Evolutionary conservation across 202 grass and related monocot genomes (phyloP).

Genomic region (Bolboschoenoplectus hybrid): DNA sequence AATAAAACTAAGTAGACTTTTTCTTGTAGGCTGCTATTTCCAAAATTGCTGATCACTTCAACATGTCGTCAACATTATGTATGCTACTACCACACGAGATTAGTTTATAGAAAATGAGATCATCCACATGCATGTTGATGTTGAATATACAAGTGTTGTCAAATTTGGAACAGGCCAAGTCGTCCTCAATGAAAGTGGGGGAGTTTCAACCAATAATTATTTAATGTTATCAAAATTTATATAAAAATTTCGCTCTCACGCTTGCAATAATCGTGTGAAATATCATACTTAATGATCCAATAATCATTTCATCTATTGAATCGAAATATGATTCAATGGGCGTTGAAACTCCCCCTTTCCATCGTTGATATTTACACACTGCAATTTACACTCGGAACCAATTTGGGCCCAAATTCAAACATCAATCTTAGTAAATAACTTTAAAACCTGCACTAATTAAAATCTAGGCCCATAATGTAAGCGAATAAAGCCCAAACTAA

Average conservation of each 20-base stretch:
- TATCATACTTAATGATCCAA: too few species aligned
- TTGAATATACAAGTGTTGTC: too few species aligned
- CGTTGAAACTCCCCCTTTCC: too few species aligned
- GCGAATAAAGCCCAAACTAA: slow-evolving; percentile 4
- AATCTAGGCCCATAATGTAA: not conserved
- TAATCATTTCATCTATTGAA: too few species aligned
- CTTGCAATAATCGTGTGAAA: too few species aligned
- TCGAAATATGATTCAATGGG: too few species aligned
- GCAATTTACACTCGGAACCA: not conserved
- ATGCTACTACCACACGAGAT: not conserved
- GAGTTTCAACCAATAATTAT: too few species aligned
- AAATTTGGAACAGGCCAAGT: too few species aligned
- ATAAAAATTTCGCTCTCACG: too few species aligned
- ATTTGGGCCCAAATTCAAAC: not conserved
- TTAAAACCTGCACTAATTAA: not conserved
- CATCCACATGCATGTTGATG: not conserved
- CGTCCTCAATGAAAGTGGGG: too few species aligned
- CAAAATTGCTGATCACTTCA: not conserved
- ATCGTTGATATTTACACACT: not conserved
- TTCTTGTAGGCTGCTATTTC: not conserved
- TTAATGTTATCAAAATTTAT: too few species aligned
- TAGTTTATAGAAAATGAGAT: not conserved
- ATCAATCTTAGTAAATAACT: not conserved
- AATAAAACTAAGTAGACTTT: not conserved
- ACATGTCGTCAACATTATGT: not conserved